phyloP scores from a whole-genome alignment of 306 rosid species.

The Parietaria judaica region DNA sequence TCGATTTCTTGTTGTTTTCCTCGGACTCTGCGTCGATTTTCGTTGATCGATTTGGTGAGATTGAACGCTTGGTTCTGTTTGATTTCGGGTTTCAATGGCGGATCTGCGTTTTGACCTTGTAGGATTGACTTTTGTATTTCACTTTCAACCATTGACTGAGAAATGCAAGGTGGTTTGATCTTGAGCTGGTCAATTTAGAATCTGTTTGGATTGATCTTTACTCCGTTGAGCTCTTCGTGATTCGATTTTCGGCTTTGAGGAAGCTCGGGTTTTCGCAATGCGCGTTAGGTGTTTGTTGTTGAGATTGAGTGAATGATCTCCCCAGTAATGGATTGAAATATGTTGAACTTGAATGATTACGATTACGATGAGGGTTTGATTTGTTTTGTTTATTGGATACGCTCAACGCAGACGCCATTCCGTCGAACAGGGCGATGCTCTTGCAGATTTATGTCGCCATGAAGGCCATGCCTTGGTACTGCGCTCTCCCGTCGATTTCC shows the following conservation, averaged over 20 bases:
- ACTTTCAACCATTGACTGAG: no score
- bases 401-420: constrained; percentile 68
- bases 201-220: no score
- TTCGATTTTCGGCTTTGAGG: neutral
- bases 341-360: neutral
- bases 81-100: neutral
- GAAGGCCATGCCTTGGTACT: constrained; percentile 94
- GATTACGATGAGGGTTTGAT: no score
- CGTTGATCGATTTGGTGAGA: no score
- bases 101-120: constrained; percentile 1
- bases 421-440: constrained; percentile 65
- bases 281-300: neutral
- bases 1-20: neutral
- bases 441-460: constrained; percentile 73
- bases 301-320: neutral
- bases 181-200: no score
- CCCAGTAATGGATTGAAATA: neutral
- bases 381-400: no score
- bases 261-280: neutral
- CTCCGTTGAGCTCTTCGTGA: neutral
- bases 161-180: no score
- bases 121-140: no score
- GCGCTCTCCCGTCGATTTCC: constrained; percentile 56
- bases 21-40: neutral
- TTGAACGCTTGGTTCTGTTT: neutral